Base-by-base conservation (phyloP, 1,139 yeast genomes). In the Zhuliangozyma blackwelliae region DNA sequence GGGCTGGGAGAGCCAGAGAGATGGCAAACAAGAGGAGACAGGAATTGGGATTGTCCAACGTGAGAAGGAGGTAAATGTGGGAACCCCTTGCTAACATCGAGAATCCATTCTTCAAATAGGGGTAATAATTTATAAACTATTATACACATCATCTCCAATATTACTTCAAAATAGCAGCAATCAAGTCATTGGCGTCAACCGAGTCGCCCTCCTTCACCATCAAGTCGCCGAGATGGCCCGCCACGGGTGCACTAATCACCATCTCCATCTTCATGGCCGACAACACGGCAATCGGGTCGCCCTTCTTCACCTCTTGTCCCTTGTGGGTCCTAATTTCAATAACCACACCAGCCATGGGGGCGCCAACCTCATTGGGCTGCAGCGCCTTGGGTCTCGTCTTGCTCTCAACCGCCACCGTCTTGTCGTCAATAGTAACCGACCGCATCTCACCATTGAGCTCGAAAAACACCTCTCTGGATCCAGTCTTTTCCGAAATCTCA, bases 231-330 rank as follows among this genome's bases (percentile, higher is more conserved):
- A 94, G 80, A 57, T 75, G 78, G 59, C 98, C 99, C 42, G 83
- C 74, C 44, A 79, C 82, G 38, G 95, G 96, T 8, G 99, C 92
- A 59, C 90, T 78, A 51, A 92, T 90, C 37, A 92, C 95, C 97
- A 92, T 92, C 72, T 92, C 99, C 98, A 94, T 94, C 79, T 94
- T 94, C 99, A 92, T 94, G 48, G 99, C 98, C 57, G 94, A 82
- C 56, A 92, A 75, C 25, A 92, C 96, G 40, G 95, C 95, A 51
- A 92, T 65, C 31, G 97, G 94, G 59, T 92, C 96, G 49, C 99
- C 98, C 78, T 90, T 92, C 77, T 86, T 88, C 48, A 94, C 96
- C 49, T 82, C 84, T 37, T 81, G 73, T 44, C 95, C 96, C 51
- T 79, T 78, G 68, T 88, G 86, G 44, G 88, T 86, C 57, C 95